phyloP scores from a whole-genome alignment of 1,284 basidiomycete genomes.

The Malassezia sympodialis region DNA sequence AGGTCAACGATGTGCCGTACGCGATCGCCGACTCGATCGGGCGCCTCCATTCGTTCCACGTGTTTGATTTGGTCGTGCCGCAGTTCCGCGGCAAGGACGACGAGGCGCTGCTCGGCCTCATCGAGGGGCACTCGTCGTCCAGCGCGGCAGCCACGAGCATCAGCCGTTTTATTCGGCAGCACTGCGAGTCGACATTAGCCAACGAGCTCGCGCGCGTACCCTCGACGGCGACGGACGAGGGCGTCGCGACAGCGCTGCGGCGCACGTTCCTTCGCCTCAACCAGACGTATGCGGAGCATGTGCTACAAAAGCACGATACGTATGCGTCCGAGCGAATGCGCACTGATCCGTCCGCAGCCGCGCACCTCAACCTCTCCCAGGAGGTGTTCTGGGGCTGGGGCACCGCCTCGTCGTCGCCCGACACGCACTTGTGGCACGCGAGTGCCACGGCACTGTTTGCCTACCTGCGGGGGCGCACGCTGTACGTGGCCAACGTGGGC shows the following conservation, averaged over 20 bases:
- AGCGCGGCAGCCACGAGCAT: conserved; percentile 54
- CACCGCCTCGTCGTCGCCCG: conserved; percentile 17
- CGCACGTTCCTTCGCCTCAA: conserved; percentile 41
- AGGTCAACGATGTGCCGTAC: conserved; percentile 86
- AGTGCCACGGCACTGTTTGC: conserved; percentile 71
- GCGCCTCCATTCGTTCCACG: conserved; percentile 55
- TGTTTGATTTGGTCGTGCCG: conserved; percentile 87
- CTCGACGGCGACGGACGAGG: conserved; percentile 2
- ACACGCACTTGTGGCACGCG: conserved; percentile 36
- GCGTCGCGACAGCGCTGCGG: conserved; percentile 34
- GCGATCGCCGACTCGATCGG: conserved; percentile 94
- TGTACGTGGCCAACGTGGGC: conserved; percentile 85
- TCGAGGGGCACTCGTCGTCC: conserved; percentile 57
- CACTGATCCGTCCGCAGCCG: background rate
- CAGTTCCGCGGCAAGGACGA: conserved; percentile 67
- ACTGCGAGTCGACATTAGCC: conserved; percentile 28
- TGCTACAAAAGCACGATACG: conserved; percentile 31
- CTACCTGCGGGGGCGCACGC: conserved; percentile 68
- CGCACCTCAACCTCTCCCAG: conserved; percentile 2
- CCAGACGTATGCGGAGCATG: conserved; percentile 39
- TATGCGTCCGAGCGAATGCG: conserved; percentile 19
- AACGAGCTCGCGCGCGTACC: conserved; percentile 29
- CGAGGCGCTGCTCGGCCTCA: conserved; percentile 93
- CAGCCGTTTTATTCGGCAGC: conserved; percentile 49
- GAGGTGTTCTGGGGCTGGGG: conserved; percentile 20